Evolutionary conservation across 495 filamentous ascomycete genomes (phyloP), one percentile per base, ranked within the genome.

Genomic region (Penicillium silybi): DNA sequence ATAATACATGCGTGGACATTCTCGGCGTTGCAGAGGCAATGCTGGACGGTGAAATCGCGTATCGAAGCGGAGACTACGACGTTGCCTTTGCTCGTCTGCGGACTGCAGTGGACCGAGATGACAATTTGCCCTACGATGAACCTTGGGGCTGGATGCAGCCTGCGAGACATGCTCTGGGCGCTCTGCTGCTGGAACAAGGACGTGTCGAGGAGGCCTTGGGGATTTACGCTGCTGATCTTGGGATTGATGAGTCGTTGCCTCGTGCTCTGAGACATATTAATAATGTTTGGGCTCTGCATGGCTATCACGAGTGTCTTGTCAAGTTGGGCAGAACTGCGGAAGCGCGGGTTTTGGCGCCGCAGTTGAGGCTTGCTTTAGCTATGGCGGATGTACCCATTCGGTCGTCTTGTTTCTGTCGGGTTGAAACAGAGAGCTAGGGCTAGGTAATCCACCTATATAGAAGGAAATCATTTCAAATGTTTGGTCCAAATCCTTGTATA

Each of bases 81-180:
- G 9, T 52, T 6, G 85, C 83, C 0, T 87, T 86, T 54, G 45
- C 57, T 3, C 69, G 80, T 49, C 70, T 89, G 13, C 71, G 73
- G 0, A 48, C 56, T 10, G 74, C 85, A 0, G 80, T 85, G 18
- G 51, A 65, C 4, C 69, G 76, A 13, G 81, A 85, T 48, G 80
- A 85, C 47, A 51, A 60, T 1, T 68, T 88, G 7, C 78, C 77
- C 0, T 88, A 85, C 48, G 79, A 83, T 50, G 85, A 88, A 63
- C 85, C 85, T 0, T 87, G 84, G 83, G 80, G 80, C 2, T 85
- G 82, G 83, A 85, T 86, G 83, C 79, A 84, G 53, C 83, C 85
- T 0, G 76, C 82, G 1, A 68, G 83, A 4, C 85, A 88, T 65
- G 83, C 84, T 3, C 80, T 82, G 38, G 85, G 80, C 0, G 85